Evolutionary conservation across 352 stramenopile genomes (phyloP), one percentile per base, ranked within the genome.

Genomic region (Stephanocyclus meneghinianus): DNA sequence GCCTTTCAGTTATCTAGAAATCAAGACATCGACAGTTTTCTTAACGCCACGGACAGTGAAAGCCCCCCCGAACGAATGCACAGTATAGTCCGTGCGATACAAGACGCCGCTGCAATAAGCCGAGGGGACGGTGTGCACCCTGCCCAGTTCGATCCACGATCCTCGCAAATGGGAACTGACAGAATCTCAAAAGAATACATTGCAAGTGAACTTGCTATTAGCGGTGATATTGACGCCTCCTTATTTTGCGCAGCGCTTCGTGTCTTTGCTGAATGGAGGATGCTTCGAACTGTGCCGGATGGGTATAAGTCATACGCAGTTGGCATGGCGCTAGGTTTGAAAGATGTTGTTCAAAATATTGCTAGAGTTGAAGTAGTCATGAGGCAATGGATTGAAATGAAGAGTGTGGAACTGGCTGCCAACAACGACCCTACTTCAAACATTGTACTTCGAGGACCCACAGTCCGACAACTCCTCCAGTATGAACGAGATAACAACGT

Each of bases 291-390:
- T 71, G 79, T 91, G 4, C 87, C 87, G 47, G 68, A 82, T 35
- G 78, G 78, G 1, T 90, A 90, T 74, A 90, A 89, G 37, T 75
- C 74, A 9, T 91, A 88, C 71, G 70, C 81, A 6, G 81, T 90
- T 29, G 84, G 83, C 2, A 91, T 91, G 76, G 71, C 42, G 53
- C 55, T 91, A 29, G 86, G 86, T 5, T 71, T 86, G 11, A 90
- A 91, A 32, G 86, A 91, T 72, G 78, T 91, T 65, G 73, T 91
- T 18, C 74, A 89, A 72, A 91, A 91, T 62, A 65, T 91, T 56
- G 83, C 61, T 4, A 91, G 90, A 68, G 87, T 91, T 59, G 80
- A 89, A 60, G 59, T 68, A 32, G 86, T 80, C 18, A 76, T 83
- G 40, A 78, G 85, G 48, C 48, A 81, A 29, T 88, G 57, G 61